Conservation (phyloP, 306 rosid genomes). For the Leucaena leucocephala region DNA sequence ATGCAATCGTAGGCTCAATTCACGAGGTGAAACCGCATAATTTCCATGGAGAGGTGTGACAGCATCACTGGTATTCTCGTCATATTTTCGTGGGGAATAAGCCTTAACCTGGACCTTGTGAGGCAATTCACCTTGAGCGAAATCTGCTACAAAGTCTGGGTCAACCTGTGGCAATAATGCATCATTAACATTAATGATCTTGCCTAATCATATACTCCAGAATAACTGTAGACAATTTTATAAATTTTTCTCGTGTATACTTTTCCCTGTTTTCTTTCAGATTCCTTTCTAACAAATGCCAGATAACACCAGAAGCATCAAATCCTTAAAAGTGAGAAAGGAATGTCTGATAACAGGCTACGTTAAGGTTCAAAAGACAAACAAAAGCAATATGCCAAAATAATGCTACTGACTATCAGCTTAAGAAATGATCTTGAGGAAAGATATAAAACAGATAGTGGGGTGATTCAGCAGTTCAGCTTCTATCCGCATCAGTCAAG, state of each 20-base stretch:
- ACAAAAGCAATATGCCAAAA: neutral
- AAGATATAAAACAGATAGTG: conserved; percentile 20
- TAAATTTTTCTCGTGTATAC: neutral
- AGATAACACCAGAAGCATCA: neutral
- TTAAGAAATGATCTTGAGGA: conserved; percentile 9
- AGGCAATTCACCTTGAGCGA: conserved; percentile 68
- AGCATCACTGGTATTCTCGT: conserved; percentile 40
- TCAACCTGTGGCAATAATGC: conserved; percentile 60
- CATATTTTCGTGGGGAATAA: conserved; percentile 33
- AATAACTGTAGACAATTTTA: neutral
- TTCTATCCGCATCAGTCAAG: neutral
- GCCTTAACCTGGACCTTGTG: conserved; percentile 38
- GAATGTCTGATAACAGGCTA: neutral
- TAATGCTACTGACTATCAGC: neutral
- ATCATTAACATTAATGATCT: conserved; percentile 32
- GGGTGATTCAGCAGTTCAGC: conserved; percentile 5
- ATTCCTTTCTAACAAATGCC: neutral
- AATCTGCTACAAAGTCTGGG: conserved; percentile 61
- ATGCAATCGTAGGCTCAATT: conserved; percentile 70
- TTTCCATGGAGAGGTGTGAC: conserved; percentile 43
- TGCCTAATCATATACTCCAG: neutral
- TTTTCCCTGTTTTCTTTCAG: neutral
- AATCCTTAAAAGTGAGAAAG: no score
- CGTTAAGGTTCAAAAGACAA: conserved; percentile 6
- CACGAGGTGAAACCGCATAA: conserved; percentile 75